Conservation (phyloP, 306 rosid species). For the Glycyrrhiza uralensis region DNA sequence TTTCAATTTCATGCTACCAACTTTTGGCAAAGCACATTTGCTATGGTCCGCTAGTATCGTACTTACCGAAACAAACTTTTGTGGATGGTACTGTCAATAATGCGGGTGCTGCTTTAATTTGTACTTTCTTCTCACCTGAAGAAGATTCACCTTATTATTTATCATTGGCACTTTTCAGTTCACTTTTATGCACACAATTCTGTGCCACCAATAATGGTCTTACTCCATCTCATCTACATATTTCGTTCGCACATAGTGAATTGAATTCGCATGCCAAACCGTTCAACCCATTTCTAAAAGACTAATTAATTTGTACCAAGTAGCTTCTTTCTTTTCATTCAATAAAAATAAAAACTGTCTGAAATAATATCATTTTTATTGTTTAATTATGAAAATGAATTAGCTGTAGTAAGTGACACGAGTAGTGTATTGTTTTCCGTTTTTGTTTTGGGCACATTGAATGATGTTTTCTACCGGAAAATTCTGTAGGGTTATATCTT, state of each 20-base stretch:
- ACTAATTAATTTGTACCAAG: too few species aligned
- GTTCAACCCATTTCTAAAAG: not conserved
- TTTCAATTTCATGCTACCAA: not conserved
- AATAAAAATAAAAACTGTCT: too few species aligned
- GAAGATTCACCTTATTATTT: constrained; percentile 16
- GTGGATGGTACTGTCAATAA: not conserved
- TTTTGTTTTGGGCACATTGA: not conserved
- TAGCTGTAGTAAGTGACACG: too few species aligned
- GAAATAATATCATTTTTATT: too few species aligned
- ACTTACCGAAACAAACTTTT: constrained; percentile 9
- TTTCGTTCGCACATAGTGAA: not conserved
- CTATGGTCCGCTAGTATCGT: constrained; percentile 35
- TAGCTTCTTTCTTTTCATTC: too few species aligned
- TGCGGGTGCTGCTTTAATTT: constrained; percentile 18
- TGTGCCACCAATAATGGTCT: not conserved
- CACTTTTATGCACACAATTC: not conserved
- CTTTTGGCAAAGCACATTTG: constrained; percentile 22
- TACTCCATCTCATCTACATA: too few species aligned
- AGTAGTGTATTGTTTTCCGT: too few species aligned
- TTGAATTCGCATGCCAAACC: not conserved
- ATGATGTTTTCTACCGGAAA: not conserved
- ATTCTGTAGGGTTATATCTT: not conserved
- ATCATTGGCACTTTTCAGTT: not conserved
- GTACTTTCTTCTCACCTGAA: constrained; percentile 10
- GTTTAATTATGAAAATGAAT: too few species aligned